Conservation (phyloP, 2,329 filamentous ascomycete species). For the Aaosphaeria pasadenensis region DNA sequence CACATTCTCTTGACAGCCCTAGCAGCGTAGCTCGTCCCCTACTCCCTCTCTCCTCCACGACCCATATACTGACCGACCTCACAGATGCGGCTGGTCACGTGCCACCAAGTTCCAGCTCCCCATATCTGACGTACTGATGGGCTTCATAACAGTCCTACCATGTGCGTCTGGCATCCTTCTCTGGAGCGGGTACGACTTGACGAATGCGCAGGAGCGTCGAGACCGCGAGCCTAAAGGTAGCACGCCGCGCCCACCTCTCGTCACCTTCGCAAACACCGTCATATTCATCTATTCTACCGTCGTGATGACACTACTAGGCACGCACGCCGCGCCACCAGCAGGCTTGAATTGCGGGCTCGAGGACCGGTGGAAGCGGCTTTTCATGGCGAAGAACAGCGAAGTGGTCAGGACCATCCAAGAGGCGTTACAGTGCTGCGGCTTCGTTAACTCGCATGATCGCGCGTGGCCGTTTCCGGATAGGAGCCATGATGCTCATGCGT, state of each 20-base stretch:
- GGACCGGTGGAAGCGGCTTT: constrained; percentile 56
- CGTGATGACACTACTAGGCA: constrained; percentile 45
- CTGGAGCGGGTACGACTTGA: constrained; percentile 36
- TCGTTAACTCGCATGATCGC: constrained; percentile 56
- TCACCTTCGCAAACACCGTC: constrained; percentile 37
- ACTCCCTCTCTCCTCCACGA: background rate
- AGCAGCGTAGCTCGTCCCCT: constrained; percentile 25
- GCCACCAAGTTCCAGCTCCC: constrained; percentile 39
- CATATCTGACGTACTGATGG: constrained; percentile 40
- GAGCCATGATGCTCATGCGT: constrained; percentile 35
- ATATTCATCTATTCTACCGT: constrained; percentile 42
- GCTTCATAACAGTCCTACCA: constrained; percentile 42
- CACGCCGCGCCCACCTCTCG: constrained; percentile 30
- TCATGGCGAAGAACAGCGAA: constrained; percentile 46
- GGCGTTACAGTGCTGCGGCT: constrained; percentile 63
- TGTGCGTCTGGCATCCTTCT: constrained; percentile 43
- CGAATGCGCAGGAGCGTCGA: constrained; percentile 28
- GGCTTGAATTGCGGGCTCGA: constrained; percentile 55
- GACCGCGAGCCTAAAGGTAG: constrained; percentile 27
- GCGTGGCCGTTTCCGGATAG: constrained; percentile 59
- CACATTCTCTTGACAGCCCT: constrained; percentile 40
- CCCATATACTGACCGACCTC: constrained; percentile 7
- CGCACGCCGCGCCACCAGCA: constrained; percentile 38
- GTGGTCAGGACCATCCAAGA: constrained; percentile 63
- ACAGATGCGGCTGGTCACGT: constrained; percentile 29